phyloP scores from a whole-genome alignment of 2,329 filamentous ascomycete genomes.

The Claviceps sorghi region DNA sequence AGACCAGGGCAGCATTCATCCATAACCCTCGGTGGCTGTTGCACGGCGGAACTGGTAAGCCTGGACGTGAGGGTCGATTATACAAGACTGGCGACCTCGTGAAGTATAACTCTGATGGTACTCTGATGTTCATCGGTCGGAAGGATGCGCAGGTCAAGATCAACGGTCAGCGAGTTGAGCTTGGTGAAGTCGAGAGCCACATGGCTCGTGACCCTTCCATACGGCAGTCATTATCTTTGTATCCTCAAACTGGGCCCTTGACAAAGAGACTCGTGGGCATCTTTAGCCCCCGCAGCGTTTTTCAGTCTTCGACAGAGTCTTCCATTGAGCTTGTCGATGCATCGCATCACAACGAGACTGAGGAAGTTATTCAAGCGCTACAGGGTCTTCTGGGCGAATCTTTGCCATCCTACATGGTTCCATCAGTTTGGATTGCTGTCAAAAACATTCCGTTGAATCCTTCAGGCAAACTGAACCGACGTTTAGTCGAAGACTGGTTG shows the following conservation, averaged over 20 bases:
- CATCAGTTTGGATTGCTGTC: not conserved
- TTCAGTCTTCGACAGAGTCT: not conserved
- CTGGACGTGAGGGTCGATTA: constrained; percentile 18
- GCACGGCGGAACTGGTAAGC: not conserved
- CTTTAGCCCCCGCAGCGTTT: not conserved
- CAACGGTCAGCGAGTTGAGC: constrained; percentile 33
- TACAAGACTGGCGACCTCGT: constrained; percentile 22
- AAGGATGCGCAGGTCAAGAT: constrained; percentile 37
- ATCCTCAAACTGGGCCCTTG: not conserved
- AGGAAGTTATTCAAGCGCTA: constrained; percentile 4
- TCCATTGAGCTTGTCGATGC: not conserved
- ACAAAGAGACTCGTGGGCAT: not conserved
- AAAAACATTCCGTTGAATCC: constrained; percentile 6
- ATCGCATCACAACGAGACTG: not conserved
- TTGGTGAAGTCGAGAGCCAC: constrained; percentile 15
- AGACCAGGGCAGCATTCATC: constrained; percentile 31
- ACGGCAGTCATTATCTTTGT: not conserved
- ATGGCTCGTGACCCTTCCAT: not conserved
- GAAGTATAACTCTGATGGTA: constrained; percentile 13
- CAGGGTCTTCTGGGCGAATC: constrained; percentile 4
- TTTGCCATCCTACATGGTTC: constrained; percentile 3
- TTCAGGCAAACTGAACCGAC: constrained; percentile 9
- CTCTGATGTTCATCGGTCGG: constrained; percentile 19
- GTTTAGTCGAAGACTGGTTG: constrained; percentile 4
- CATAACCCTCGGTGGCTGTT: constrained; percentile 24